phyloP scores from a whole-genome alignment of 768 basidiomycete genomes.

The Naganishia kalamii region DNA sequence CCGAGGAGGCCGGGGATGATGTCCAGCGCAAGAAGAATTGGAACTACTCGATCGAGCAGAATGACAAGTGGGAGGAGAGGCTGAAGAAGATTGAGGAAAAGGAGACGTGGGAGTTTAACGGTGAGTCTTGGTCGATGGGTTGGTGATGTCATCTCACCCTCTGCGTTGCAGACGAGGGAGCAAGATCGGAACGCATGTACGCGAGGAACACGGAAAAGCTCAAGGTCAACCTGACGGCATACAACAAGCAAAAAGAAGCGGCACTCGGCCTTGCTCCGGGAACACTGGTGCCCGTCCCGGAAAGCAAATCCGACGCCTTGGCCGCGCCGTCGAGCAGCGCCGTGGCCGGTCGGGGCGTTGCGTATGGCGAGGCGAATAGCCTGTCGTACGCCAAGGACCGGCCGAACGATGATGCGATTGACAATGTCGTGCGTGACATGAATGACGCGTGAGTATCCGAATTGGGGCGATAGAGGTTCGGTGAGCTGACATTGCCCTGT shows the following conservation, averaged over 20 bases:
- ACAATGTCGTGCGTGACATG: conserved; percentile 81
- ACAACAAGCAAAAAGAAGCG: conserved; percentile 82
- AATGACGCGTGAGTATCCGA: conserved; percentile 74
- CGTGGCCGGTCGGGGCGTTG: conserved; percentile 57
- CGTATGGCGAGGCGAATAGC: conserved; percentile 90
- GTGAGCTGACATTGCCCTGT: conserved; percentile 15
- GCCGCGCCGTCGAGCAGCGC: conserved; percentile 33
- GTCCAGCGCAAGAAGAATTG: conserved; percentile 84
- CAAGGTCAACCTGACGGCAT: conserved; percentile 78
- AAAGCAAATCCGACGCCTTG: conserved; percentile 45
- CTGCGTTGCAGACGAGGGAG: conserved; percentile 65
- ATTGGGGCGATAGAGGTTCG: not conserved
- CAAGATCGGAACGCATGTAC: conserved; percentile 80
- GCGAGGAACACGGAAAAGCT: conserved; percentile 84
- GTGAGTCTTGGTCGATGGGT: conserved; percentile 51
- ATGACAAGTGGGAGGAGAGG: conserved; percentile 94
- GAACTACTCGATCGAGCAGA: conserved; percentile 93
- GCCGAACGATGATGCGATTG: conserved; percentile 90
- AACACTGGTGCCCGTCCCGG: conserved; percentile 50
- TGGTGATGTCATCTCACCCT: not conserved
- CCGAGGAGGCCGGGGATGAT: conserved; percentile 86
- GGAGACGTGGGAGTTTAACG: conserved; percentile 85
- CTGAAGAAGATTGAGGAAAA: conserved; percentile 70
- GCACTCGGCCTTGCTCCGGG: conserved; percentile 69
- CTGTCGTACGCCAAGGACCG: conserved; percentile 92